These are phyloP conservation scores for Harringtonia lauricola DNA, from an alignment of 2,329 filamentous ascomycete genomes.

Conservation along the genomic window DNA sequence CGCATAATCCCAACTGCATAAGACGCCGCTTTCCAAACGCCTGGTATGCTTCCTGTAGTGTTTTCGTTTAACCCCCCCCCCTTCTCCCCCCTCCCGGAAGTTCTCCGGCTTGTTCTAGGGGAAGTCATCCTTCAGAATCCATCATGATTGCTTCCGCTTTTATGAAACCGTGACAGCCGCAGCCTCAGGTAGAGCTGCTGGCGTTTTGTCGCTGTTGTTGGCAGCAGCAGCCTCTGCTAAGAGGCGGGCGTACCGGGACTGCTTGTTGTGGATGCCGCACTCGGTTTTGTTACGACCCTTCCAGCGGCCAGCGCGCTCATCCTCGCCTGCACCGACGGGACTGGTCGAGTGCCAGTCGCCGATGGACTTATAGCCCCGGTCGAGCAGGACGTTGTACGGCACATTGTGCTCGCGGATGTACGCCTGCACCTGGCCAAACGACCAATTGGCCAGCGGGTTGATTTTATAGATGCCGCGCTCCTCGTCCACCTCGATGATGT, in stretches of 20 bases:
- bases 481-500: slow-evolving; percentile 82
- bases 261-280: slow-evolving; percentile 98
- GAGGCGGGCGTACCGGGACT: slow-evolving; percentile 84
- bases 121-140: no score
- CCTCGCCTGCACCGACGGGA: slow-evolving; percentile 81
- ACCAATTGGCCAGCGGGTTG: slow-evolving; percentile 94
- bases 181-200: not conserved
- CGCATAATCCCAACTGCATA: not conserved
- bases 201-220: no score
- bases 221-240: slow-evolving; percentile 26
- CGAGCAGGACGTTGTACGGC: slow-evolving; percentile 85
- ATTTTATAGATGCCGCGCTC: slow-evolving; percentile 90
- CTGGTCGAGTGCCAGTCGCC: slow-evolving; percentile 97
- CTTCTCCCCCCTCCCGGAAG: not conserved
- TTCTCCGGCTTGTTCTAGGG: not conserved
- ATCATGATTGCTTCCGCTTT: no score
- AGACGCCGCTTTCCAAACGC: not conserved
- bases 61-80: slow-evolving; percentile 46
- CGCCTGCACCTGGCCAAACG: slow-evolving; percentile 75
- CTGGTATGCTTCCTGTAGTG: slow-evolving; percentile 18
- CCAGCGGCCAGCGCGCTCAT: slow-evolving; percentile 93
- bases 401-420: slow-evolving; percentile 83
- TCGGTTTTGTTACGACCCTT: slow-evolving; percentile 94
- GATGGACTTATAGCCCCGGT: slow-evolving; percentile 93
- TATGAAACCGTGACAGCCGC: not conserved